Base-by-base conservation (phyloP, 129 eudicot genomes). In the Ambrosia artemisiifolia region DNA sequence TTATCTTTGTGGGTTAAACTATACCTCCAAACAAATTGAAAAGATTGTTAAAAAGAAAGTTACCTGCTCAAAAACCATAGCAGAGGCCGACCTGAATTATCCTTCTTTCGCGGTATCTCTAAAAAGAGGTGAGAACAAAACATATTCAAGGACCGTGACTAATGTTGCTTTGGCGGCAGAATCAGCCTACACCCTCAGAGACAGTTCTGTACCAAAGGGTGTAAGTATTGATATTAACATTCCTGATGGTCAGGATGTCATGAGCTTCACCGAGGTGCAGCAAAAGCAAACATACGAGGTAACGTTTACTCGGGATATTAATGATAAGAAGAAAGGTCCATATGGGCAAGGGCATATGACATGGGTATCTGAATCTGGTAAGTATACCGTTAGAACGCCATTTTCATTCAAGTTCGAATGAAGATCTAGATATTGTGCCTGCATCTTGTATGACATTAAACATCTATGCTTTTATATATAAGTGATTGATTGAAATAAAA, bases 1-100 rank as follows among this genome's bases (percentile, higher is more conserved):
- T 43, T 87, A 87, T 60, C 55, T 84, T 16, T 84, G 90, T 53
- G 95, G 95, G 11, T 73, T 88, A 40, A 79, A 77, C 34, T 88
- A 88, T 71, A 74, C 81, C 0, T 60, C 72, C 35, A 17, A 30
- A 7, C 72, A 80, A 36, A 56, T 84, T 11, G 47, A 35, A 43
- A n/a, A 24, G 7, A 59, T 80, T 5, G 74, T 74, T 36, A 69
- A 74, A 14, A 65, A 63, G 8, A 13, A 24, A 0, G 60, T 81
- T 28, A 51, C 32, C 2, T 88, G 95, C 75, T 11, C 69, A 32
- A 62, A 36, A 71, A 73, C 64, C 35, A 81, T 85, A 69, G 38
- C 73, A 1, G 86, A 85, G 70, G 81, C 82, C 38, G 67, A 88
- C 35, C 81, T 88, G 32, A 88, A 88, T 69, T 88, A 88, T 74